Conservation (phyloP, 148 eudicot genomes). For the Diospyros kaki region DNA sequence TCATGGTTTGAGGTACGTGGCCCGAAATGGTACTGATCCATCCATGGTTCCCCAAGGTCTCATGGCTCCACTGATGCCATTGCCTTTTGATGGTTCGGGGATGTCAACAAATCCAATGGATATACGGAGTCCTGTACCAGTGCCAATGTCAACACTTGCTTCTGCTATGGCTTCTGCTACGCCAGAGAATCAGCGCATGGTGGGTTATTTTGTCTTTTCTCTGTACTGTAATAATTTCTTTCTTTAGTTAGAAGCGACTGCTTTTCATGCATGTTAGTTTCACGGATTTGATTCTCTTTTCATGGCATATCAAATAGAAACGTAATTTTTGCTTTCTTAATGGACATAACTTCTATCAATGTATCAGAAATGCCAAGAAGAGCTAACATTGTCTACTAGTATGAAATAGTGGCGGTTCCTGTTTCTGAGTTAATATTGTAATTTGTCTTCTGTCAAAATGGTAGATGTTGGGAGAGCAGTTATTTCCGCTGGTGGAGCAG, state of each 20-base stretch:
- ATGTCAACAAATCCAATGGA: constrained; percentile 8
- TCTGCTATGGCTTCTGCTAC: constrained; percentile 49
- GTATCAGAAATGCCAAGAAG: not conserved
- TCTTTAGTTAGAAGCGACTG: too few species aligned
- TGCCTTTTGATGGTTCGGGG: constrained; percentile 29
- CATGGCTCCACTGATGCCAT: constrained; percentile 25
- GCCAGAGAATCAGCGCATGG: constrained; percentile 48
- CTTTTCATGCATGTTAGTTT: too few species aligned
- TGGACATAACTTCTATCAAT: too few species aligned
- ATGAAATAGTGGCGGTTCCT: not conserved
- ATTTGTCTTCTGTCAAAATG: not conserved
- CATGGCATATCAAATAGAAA: too few species aligned
- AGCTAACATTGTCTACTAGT: not conserved
- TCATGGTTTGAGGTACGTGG: constrained; percentile 35
- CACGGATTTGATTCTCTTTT: too few species aligned
- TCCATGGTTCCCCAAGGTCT: constrained; percentile 30
- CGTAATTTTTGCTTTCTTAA: too few species aligned
- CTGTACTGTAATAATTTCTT: not conserved
- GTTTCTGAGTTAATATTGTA: not conserved
- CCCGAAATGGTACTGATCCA: constrained; percentile 27
- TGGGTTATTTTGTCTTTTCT: constrained; percentile 18
- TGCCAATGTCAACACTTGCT: constrained; percentile 38
- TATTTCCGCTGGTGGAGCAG: constrained; percentile 42
- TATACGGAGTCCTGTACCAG: not conserved
- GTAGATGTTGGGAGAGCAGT: constrained; percentile 51